Evolutionary conservation across 768 basidiomycete species (phyloP).

Genomic region (Favolaschia claudopus): DNA sequence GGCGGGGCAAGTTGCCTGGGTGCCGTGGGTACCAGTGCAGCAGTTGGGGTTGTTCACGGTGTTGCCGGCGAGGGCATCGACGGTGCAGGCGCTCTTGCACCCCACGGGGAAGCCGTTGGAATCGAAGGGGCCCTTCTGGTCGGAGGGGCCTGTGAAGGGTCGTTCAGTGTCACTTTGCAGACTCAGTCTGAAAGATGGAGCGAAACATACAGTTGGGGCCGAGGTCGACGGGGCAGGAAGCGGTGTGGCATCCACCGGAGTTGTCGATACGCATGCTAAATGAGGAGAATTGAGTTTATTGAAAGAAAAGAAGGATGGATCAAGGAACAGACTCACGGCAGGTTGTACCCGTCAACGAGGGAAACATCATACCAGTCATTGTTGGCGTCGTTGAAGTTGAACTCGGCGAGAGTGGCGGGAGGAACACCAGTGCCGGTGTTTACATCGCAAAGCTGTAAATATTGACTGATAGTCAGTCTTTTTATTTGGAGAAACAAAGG

Average conservation of each 20-base stretch:
- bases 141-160: conserved; percentile 31
- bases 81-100: conserved; percentile 32
- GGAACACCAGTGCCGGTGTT: conserved; percentile 45
- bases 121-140: conserved; percentile 47
- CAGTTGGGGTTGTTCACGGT: conserved; percentile 21
- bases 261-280: conserved; percentile 48
- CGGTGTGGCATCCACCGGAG: conserved; percentile 43
- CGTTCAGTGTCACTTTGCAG: neutral
- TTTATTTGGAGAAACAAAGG: neutral
- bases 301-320: no score
- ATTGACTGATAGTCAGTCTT: neutral
- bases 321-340: conserved; percentile 37
- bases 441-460: conserved; percentile 16
- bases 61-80: conserved; percentile 10
- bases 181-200: neutral
- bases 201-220: conserved; percentile 42
- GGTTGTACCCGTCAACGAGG: conserved; percentile 54
- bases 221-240: conserved; percentile 54
- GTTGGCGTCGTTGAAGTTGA: neutral
- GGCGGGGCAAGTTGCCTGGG: conserved; percentile 25
- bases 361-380: conserved; percentile 32
- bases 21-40: conserved; percentile 21
- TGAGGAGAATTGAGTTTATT: neutral
- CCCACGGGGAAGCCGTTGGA: conserved; percentile 46
- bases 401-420: conserved; percentile 46